A percentile compares a stretch with the other conserved stretches of the same genome.
Conservation (phyloP, 192 early-diverging fungal species). For the Allomyces javanicus region DNA sequence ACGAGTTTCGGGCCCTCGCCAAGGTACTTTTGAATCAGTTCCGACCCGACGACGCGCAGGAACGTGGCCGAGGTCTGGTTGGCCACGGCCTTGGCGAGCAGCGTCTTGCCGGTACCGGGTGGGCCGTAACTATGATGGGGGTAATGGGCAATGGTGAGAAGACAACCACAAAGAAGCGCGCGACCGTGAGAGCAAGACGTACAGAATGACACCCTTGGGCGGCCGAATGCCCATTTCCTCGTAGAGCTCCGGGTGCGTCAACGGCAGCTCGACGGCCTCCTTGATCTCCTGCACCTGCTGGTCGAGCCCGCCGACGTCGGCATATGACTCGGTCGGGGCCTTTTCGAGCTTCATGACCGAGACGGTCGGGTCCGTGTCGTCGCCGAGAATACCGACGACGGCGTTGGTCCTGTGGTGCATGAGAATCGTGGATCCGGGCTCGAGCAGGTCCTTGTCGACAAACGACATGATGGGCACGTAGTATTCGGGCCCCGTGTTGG, state of each 20-base stretch:
- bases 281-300: slow-evolving; percentile 96
- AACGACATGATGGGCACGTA: slow-evolving; percentile 96
- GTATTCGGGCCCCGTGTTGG: slow-evolving; percentile 78
- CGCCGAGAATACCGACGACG: slow-evolving; percentile 83
- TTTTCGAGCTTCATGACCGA: slow-evolving; percentile 99
- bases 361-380: slow-evolving; percentile 96
- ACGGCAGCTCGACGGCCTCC: slow-evolving; percentile 88
- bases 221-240: slow-evolving; percentile 98
- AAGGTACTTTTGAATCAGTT: slow-evolving; percentile 97
- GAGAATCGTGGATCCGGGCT: slow-evolving; percentile 89
- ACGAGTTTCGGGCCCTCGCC: slow-evolving; percentile 97
- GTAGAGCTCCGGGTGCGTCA: slow-evolving; percentile 93
- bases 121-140: background rate
- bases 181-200: slow-evolving; percentile 25
- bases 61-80: slow-evolving; percentile 97
- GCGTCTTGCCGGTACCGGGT: slow-evolving; percentile 49
- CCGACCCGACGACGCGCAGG: slow-evolving; percentile 89
- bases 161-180: background rate
- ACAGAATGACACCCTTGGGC: slow-evolving; percentile 90
- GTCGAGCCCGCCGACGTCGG: slow-evolving; percentile 92
- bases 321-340: slow-evolving; percentile 95
- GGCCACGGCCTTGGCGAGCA: slow-evolving; percentile 93
- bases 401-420: slow-evolving; percentile 82
- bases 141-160: background rate
- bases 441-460: slow-evolving; percentile 95